Percentiles rank a stretch among this genome's conserved stretches.
Evolutionary conservation across 768 basidiomycete genomes (phyloP).

Genomic region (Collybiopsis confluens): DNA sequence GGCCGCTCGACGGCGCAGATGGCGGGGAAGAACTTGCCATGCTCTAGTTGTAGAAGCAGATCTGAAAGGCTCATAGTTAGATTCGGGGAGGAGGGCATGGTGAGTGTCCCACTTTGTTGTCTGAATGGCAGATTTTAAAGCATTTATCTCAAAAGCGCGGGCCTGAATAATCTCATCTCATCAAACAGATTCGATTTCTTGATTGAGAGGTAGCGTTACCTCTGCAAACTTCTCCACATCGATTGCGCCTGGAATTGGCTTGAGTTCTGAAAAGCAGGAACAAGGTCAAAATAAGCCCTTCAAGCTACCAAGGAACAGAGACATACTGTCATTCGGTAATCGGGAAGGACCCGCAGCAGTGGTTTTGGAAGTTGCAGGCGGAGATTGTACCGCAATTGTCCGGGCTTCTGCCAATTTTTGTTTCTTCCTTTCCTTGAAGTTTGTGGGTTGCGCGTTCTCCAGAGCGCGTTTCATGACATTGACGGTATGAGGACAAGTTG

Average conservation of each 20-base stretch:
- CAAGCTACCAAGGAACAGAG: neutral
- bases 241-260: constrained; percentile 64
- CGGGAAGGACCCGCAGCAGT: constrained; percentile 38
- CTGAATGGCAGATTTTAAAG: constrained; percentile 87
- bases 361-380: constrained; percentile 15
- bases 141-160: constrained; percentile 82
- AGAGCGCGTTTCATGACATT: constrained; percentile 33
- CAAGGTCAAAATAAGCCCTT: neutral
- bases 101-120: constrained; percentile 52
- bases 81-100: neutral
- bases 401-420: constrained; percentile 59
- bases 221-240: constrained; percentile 89
- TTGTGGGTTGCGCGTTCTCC: constrained; percentile 21
- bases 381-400: constrained; percentile 58
- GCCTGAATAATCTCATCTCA: constrained; percentile 62
- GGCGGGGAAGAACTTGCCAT: constrained; percentile 91
- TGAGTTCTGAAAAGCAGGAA: constrained; percentile 39
- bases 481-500: neutral
- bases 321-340: constrained; percentile 36
- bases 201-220: constrained; percentile 33
- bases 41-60: constrained; percentile 70
- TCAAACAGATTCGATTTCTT: neutral
- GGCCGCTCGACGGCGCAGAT: constrained; percentile 87
- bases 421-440: constrained; percentile 61
- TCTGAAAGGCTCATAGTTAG: constrained; percentile 30